A percentile compares a stretch with the other conserved stretches of the same genome.
phyloP scores from a whole-genome alignment of 2,329 filamentous ascomycete species.

The Alternaria sp. region DNA sequence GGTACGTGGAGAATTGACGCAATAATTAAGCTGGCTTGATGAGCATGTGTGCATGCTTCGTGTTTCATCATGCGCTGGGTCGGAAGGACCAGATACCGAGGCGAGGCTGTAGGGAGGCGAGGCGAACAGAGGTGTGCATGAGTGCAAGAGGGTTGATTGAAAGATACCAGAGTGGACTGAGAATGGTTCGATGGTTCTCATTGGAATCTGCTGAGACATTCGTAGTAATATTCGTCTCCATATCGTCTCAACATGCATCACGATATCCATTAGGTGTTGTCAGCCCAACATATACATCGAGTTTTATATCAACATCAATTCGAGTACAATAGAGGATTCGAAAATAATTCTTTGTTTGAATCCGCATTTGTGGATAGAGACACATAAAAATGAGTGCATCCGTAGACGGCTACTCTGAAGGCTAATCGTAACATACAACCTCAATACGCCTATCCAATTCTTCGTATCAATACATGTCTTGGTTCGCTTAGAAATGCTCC shows the following conservation, averaged over 20 bases:
- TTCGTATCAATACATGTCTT: conserved; percentile 1
- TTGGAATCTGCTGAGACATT: not conserved
- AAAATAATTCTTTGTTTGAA: not conserved
- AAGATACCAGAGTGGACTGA: not conserved
- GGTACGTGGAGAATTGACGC: not conserved
- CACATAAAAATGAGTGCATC: conserved; percentile 13
- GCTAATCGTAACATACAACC: conserved; percentile 14
- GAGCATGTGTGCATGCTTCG: not conserved
- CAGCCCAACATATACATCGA: not conserved
- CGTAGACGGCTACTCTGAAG: conserved; percentile 10
- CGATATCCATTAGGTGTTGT: not conserved
- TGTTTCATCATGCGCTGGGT: conserved; percentile 2
- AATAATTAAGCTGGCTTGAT: not conserved
- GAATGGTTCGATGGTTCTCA: conserved; percentile 5
- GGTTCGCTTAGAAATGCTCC: conserved; percentile 71
- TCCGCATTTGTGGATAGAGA: not conserved
- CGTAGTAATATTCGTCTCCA: not conserved
- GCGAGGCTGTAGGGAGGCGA: not conserved
- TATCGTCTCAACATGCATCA: not conserved
- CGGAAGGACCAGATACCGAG: not conserved
- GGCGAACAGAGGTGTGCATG: not conserved
- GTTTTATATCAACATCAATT: not conserved
- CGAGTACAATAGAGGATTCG: not conserved
- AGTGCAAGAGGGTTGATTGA: not conserved
- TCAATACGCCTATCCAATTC: not conserved